phyloP scores from a whole-genome alignment of 768 basidiomycete genomes.

The Pulveroboletus sp. region DNA sequence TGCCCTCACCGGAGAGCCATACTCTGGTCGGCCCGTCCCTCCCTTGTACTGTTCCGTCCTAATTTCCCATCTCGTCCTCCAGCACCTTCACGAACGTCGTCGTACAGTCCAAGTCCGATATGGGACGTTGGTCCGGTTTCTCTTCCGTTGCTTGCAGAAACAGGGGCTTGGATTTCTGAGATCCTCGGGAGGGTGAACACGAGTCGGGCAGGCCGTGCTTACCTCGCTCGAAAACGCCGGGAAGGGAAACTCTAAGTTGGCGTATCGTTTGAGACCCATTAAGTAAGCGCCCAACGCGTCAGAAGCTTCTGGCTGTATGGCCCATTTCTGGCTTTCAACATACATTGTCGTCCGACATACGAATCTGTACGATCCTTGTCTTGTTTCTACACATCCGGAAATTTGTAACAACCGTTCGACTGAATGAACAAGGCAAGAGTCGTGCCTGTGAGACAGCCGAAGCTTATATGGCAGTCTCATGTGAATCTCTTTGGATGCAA shows the following conservation, averaged over 20 bases:
- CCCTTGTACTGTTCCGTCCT: neutral
- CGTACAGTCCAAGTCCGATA: slow-evolving; percentile 6
- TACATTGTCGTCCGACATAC: too few species aligned
- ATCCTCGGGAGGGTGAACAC: slow-evolving; percentile 61
- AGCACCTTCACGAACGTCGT: neutral
- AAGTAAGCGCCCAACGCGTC: neutral
- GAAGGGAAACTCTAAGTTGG: slow-evolving; percentile 23
- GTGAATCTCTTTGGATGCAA: too few species aligned
- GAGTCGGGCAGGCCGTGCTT: slow-evolving; percentile 73
- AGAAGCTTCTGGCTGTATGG: too few species aligned
- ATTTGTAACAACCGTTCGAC: too few species aligned
- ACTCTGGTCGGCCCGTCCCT: slow-evolving; percentile 13
- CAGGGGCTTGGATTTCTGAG: slow-evolving; percentile 80
- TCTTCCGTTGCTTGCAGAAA: slow-evolving; percentile 63
- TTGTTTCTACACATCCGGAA: too few species aligned
- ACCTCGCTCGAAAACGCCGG: slow-evolving; percentile 47
- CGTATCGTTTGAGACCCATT: neutral
- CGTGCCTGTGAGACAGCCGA: too few species aligned
- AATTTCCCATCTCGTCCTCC: neutral
- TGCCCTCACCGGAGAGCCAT: slow-evolving; percentile 50
- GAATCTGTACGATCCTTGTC: too few species aligned
- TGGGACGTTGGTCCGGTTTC: slow-evolving; percentile 43
- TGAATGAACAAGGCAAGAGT: too few species aligned
- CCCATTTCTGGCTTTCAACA: too few species aligned
- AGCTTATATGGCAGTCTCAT: too few species aligned